phyloP scores from a whole-genome alignment of 2,329 filamentous ascomycete genomes.

The Colletotrichum nymphaeae region DNA sequence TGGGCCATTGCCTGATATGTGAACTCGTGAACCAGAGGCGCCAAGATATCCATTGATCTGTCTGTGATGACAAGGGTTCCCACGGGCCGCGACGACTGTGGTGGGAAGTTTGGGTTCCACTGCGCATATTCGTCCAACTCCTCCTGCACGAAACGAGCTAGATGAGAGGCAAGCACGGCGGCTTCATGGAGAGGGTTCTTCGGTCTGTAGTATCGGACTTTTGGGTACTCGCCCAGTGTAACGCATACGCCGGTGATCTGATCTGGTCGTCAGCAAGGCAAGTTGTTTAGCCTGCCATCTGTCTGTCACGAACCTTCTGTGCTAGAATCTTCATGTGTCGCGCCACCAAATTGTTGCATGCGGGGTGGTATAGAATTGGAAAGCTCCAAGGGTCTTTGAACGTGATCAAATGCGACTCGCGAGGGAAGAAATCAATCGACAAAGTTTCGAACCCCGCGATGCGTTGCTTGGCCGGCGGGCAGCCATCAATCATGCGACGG shows the following conservation, averaged over 20 bases:
- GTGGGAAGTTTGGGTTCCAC: conserved; percentile 86
- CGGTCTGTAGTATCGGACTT: conserved; percentile 90
- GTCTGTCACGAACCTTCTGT: conserved; percentile 76
- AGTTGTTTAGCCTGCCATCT: neutral
- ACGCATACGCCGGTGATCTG: conserved; percentile 90
- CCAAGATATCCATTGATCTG: conserved; percentile 90
- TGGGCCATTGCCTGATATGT: conserved; percentile 99
- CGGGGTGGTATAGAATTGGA: conserved; percentile 89
- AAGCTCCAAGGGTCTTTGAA: conserved; percentile 98
- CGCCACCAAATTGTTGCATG: conserved; percentile 85
- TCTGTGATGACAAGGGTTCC: conserved; percentile 89
- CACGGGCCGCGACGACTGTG: conserved; percentile 80
- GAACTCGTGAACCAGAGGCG: conserved; percentile 93
- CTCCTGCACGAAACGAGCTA: conserved; percentile 91
- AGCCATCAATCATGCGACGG: conserved; percentile 80
- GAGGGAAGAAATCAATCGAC: conserved; percentile 88
- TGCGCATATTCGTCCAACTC: conserved; percentile 91
- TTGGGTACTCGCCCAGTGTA: conserved; percentile 91
- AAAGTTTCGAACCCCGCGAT: conserved; percentile 86
- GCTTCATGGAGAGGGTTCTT: conserved; percentile 84
- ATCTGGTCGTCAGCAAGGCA: conserved; percentile 33
- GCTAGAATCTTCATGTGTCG: conserved; percentile 87
- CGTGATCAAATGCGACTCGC: conserved; percentile 90
- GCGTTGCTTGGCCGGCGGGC: conserved; percentile 74
- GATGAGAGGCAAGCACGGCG: conserved; percentile 84